Conservation (phyloP, 2,329 filamentous ascomycete genomes). For the Colletotrichum chrysophilum region DNA sequence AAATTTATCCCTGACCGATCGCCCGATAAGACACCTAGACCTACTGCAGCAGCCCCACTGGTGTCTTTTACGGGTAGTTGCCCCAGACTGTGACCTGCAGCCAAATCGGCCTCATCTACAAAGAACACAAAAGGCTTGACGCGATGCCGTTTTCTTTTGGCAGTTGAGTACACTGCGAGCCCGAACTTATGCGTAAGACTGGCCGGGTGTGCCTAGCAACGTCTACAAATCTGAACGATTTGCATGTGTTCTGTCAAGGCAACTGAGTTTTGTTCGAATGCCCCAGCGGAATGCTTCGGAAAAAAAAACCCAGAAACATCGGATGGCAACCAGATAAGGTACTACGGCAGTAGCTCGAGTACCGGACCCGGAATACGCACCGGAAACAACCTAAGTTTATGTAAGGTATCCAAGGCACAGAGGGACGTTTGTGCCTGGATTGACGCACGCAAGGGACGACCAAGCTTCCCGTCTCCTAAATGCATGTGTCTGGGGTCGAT, state of each 20-base stretch:
- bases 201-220: background rate
- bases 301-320: background rate
- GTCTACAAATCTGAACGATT: background rate
- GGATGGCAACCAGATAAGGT: background rate
- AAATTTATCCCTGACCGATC: constrained; percentile 21
- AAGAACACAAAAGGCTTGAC: background rate
- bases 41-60: background rate
- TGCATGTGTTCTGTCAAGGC: background rate
- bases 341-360: background rate
- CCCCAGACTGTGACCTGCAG: background rate
- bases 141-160: background rate
- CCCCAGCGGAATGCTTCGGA: background rate
- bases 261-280: background rate
- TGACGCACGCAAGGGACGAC: background rate
- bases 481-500: background rate
- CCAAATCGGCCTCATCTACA: background rate
- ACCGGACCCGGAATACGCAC: background rate
- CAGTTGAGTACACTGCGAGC: background rate
- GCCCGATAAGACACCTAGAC: constrained; percentile 8
- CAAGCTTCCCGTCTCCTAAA: background rate
- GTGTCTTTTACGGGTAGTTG: background rate
- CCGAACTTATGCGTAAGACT: background rate
- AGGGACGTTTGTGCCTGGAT: background rate
- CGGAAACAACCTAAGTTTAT: background rate
- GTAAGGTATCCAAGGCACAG: background rate